Percentiles rank a stretch among this genome's conserved stretches.
Evolutionary conservation across 805 yeast species (phyloP).

Genomic region (Kazachstania kunashirensis): DNA sequence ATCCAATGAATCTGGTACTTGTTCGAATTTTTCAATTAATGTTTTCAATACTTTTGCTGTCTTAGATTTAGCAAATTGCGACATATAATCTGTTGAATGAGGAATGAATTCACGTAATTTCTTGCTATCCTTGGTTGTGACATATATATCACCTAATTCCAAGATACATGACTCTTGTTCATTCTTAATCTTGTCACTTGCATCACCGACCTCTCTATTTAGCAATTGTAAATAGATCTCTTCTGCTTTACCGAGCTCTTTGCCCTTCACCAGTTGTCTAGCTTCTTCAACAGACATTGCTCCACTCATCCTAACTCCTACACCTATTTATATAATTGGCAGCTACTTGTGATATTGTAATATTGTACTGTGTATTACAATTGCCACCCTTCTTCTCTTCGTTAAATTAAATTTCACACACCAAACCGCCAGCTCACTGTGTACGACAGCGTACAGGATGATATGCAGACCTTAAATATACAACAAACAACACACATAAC

Average conservation of each 20-base stretch:
- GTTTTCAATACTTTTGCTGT: conserved; percentile 83
- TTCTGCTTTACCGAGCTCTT: conserved; percentile 52
- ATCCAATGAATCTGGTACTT: conserved; percentile 51
- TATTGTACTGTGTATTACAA: too few relatives aligned
- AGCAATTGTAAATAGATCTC: conserved; percentile 45
- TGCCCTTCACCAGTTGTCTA: conserved; percentile 42
- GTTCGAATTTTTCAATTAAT: conserved; percentile 69
- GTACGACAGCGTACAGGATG: too few relatives aligned
- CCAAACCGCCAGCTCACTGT: too few relatives aligned
- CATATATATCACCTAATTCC: conserved; percentile 69
- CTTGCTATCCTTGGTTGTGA: conserved; percentile 36
- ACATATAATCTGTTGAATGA: conserved; percentile 60
- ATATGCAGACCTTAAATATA: too few relatives aligned
- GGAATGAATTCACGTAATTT: conserved; percentile 55
- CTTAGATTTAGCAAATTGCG: conserved; percentile 82
- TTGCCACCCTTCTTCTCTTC: too few relatives aligned
- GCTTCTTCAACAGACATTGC: conserved; percentile 44
- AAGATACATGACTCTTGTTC: conserved; percentile 60
- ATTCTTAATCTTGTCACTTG: conserved; percentile 35
- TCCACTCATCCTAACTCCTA: too few relatives aligned
- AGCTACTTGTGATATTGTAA: too few relatives aligned
- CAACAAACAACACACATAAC: too few relatives aligned
- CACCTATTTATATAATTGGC: too few relatives aligned
- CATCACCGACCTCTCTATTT: conserved; percentile 12
- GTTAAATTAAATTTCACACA: too few relatives aligned